These are phyloP conservation scores for Lipomyces orientalis DNA, from an alignment of 805 yeast genomes.

Conservation along the genomic window DNA sequence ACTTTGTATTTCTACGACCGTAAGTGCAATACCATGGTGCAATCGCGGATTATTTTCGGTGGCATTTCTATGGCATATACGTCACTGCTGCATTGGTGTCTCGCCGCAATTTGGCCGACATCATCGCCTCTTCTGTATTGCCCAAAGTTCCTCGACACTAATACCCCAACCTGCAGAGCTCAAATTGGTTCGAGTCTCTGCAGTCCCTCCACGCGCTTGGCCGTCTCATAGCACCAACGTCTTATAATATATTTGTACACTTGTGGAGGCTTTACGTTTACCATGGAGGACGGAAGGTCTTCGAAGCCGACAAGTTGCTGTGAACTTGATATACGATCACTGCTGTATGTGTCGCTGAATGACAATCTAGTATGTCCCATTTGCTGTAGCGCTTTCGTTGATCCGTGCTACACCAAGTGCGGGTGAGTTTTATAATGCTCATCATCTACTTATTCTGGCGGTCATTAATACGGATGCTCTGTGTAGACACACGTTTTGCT, in stretches of 20 bases:
- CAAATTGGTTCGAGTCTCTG: background rate
- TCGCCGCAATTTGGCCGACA: too few species aligned
- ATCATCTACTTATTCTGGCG: background rate
- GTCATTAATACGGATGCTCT: background rate
- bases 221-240: background rate
- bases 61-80: background rate
- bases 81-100: background rate
- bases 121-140: too few species aligned
- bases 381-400: conserved; percentile 67
- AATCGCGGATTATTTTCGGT: background rate
- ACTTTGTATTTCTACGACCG: background rate
- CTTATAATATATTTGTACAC: background rate
- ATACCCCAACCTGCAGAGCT: conserved; percentile 5
- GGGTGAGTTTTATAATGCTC: conserved; percentile 45
- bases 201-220: background rate
- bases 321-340: conserved; percentile 23
- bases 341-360: conserved; percentile 28
- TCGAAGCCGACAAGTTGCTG: background rate
- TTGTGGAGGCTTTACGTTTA: background rate
- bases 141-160: background rate
- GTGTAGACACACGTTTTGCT: conserved; percentile 62
- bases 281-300: background rate
- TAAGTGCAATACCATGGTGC: background rate
- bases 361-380: conserved; percentile 57
- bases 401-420: conserved; percentile 67